Evolutionary conservation across 495 filamentous ascomycete genomes (phyloP).

Genomic region (Aspergillus carlsbadensis): DNA sequence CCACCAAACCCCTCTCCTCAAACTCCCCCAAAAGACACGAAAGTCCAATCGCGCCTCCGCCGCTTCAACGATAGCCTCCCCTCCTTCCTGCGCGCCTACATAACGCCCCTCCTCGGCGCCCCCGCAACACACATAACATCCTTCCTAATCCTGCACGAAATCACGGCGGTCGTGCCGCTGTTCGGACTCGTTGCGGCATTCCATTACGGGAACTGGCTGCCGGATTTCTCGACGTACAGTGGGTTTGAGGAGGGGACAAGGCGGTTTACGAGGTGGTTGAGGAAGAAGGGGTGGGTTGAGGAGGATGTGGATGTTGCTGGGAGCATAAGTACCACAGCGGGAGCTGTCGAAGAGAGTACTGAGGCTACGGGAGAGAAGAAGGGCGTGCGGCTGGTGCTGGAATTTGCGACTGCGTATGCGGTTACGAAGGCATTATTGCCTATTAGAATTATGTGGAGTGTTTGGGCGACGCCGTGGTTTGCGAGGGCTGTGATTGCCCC

Average conservation of each 20-base stretch:
- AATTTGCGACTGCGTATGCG: constrained; percentile 85
- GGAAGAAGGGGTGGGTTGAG: constrained; percentile 62
- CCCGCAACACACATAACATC: constrained; percentile 80
- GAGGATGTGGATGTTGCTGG: constrained; percentile 29
- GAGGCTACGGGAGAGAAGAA: constrained; percentile 18
- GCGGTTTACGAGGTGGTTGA: constrained; percentile 58
- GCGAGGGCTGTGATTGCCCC: constrained; percentile 63
- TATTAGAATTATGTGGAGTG: constrained; percentile 67
- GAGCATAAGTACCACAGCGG: constrained; percentile 19
- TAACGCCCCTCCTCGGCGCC: constrained; percentile 65
- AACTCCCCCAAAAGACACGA: constrained; percentile 30
- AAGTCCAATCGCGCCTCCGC: constrained; percentile 47
- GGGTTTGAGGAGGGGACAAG: constrained; percentile 52
- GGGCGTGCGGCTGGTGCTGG: constrained; percentile 56
- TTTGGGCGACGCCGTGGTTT: constrained; percentile 95
- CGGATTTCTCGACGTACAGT: constrained; percentile 48
- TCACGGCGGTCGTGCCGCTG: constrained; percentile 81
- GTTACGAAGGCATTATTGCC: constrained; percentile 84
- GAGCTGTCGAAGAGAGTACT: not conserved
- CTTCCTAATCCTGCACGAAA: constrained; percentile 87
- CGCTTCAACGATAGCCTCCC: constrained; percentile 61
- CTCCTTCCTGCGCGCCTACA: constrained; percentile 62
- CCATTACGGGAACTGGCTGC: constrained; percentile 70
- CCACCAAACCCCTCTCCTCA: constrained; percentile 23
- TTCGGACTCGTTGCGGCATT: constrained; percentile 73